Percentiles rank a stretch among this genome's conserved stretches.
These are phyloP conservation scores for Ophiostoma piceae DNA, from an alignment of 2,329 filamentous ascomycete species.

Conservation along the genomic window DNA sequence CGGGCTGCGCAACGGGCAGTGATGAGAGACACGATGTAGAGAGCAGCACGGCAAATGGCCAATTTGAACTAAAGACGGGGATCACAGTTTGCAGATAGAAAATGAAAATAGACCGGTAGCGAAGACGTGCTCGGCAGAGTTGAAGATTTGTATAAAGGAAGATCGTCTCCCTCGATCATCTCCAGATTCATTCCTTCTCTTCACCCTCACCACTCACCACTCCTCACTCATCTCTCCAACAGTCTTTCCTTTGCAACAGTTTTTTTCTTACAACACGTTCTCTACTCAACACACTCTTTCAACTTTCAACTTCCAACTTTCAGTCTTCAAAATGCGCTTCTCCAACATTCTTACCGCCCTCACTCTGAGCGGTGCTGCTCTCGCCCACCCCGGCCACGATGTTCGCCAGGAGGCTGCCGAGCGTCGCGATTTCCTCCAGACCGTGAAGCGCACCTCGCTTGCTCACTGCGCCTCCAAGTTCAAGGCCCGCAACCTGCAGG, in stretches of 20 bases:
- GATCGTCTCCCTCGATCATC: background rate
- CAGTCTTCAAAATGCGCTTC: constrained; percentile 23
- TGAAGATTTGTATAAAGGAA: background rate
- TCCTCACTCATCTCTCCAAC: background rate
- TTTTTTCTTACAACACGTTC: background rate
- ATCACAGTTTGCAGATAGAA: background rate
- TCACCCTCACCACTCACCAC: background rate
- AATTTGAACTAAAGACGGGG: background rate
- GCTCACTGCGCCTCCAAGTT: constrained; percentile 39
- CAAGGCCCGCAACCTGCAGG: constrained; percentile 37
- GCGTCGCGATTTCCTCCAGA: constrained; percentile 37
- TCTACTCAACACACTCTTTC: background rate
- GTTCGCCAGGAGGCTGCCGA: constrained; percentile 39
- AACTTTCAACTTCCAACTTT: background rate
- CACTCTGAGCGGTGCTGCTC: constrained; percentile 25
- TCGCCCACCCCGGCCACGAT: constrained; percentile 41
- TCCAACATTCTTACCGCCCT: constrained; percentile 28
- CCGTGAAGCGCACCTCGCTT: constrained; percentile 33
- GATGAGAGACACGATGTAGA: background rate
- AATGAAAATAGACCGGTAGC: background rate
- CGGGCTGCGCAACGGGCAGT: background rate
- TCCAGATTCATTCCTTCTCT: background rate
- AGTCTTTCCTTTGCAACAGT: background rate
- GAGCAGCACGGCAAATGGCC: background rate
- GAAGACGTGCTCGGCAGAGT: background rate